Evolutionary conservation across 1,284 basidiomycete genomes (phyloP).

Genomic region (Exobasidium rhododendri): DNA sequence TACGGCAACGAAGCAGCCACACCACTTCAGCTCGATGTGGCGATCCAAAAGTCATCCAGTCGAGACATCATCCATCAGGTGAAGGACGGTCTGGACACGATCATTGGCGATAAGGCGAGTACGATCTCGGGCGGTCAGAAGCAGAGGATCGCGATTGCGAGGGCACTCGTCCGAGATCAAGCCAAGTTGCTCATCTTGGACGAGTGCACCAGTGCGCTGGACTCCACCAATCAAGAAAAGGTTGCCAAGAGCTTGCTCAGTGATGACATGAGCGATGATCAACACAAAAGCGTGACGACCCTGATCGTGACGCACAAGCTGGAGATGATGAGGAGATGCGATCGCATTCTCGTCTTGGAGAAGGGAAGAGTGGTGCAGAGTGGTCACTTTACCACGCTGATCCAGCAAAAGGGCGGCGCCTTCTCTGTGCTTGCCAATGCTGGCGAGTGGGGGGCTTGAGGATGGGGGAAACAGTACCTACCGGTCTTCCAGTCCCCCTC

Average conservation of each 20-base stretch:
- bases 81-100: conserved; percentile 78
- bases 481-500: too few species aligned
- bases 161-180: conserved; percentile 69
- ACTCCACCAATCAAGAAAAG: conserved; percentile 55
- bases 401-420: conserved; percentile 68
- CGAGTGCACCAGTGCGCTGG: conserved; percentile 88
- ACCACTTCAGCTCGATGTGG: conserved; percentile 63
- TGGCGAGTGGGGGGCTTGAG: conserved; percentile 70
- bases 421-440: conserved; percentile 79
- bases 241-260: conserved; percentile 70
- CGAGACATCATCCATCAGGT: conserved; percentile 81
- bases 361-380: conserved; percentile 75
- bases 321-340: conserved; percentile 85
- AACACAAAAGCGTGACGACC: conserved; percentile 63
- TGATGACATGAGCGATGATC: background rate
- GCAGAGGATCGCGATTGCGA: conserved; percentile 85
- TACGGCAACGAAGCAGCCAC: conserved; percentile 36
- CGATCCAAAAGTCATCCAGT: conserved; percentile 72
- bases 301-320: conserved; percentile 91
- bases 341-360: conserved; percentile 77
- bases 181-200: conserved; percentile 77
- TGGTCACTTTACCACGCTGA: conserved; percentile 67
- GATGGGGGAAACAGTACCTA: too few species aligned
- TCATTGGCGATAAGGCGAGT: conserved; percentile 80
- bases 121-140: conserved; percentile 91